phyloP scores from a whole-genome alignment of 192 early-diverging fungal genomes.

The Coemansia sp. region DNA sequence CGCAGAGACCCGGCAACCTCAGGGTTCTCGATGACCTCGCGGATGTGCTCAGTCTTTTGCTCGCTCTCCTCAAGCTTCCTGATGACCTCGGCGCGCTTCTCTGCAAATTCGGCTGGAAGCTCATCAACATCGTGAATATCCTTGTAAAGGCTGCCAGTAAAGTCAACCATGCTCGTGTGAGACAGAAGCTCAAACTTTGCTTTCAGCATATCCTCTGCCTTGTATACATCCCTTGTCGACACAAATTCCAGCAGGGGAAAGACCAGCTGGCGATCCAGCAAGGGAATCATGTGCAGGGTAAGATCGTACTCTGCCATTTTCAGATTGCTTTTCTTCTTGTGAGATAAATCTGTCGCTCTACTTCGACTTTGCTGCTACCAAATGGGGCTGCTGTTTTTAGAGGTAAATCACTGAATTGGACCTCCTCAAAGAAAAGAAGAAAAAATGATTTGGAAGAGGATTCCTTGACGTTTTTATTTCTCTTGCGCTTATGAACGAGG shows the following conservation, averaged over 20 bases:
- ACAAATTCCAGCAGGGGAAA: slow-evolving; percentile 90
- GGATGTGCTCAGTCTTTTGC: slow-evolving; percentile 75
- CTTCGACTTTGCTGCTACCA: not conserved
- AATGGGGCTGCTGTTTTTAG: slow-evolving; percentile 4
- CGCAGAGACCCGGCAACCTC: slow-evolving; percentile 85
- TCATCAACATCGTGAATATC: slow-evolving; percentile 75
- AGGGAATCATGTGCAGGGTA: slow-evolving; percentile 78
- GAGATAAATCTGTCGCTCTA: slow-evolving; percentile 12
- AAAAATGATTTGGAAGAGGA: not conserved
- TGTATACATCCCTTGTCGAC: slow-evolving; percentile 79
- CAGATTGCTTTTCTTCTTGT: not conserved
- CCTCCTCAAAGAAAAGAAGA: not conserved
- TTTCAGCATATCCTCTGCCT: slow-evolving; percentile 70
- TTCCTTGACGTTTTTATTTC: not conserved
- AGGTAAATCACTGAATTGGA: not conserved
- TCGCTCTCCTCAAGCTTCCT: slow-evolving; percentile 71
- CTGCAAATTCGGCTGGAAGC: slow-evolving; percentile 70
- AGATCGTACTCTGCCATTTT: slow-evolving; percentile 72
- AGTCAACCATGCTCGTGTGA: slow-evolving; percentile 94
- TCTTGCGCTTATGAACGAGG: not conserved
- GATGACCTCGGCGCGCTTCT: slow-evolving; percentile 77
- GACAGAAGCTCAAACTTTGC: slow-evolving; percentile 88
- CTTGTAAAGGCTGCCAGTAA: slow-evolving; percentile 80
- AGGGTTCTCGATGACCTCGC: slow-evolving; percentile 88
- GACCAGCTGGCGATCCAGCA: slow-evolving; percentile 91